Percentiles rank a stretch among this genome's conserved stretches.
These are phyloP conservation scores for Pyrenula massariospora DNA, from an alignment of 495 filamentous ascomycete species.

Conservation along the genomic window DNA sequence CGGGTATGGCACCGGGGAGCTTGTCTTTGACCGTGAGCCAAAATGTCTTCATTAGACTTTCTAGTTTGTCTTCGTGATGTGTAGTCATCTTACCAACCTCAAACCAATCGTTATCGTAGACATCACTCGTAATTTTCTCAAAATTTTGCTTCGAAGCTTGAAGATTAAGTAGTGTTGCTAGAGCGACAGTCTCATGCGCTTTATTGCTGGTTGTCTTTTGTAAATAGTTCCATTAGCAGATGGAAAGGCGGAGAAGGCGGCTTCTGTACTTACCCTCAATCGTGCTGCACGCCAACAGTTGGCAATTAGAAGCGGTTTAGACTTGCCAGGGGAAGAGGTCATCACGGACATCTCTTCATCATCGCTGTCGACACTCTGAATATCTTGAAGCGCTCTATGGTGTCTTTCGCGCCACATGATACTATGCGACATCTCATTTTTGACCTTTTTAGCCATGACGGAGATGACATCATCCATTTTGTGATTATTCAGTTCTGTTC, in stretches of 20 bases:
- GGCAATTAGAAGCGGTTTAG: background rate
- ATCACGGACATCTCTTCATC: background rate
- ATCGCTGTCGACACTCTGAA: background rate
- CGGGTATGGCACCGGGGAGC: slow-evolving; percentile 2
- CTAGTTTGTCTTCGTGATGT: background rate
- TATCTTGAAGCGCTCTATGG: background rate
- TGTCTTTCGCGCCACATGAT: background rate
- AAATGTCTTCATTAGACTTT: background rate
- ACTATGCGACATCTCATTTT: background rate
- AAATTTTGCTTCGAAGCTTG: background rate
- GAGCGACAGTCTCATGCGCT: background rate
- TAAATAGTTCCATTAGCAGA: background rate
- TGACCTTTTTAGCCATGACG: background rate
- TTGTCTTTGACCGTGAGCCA: background rate
- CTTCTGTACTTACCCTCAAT: background rate
- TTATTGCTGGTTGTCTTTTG: background rate
- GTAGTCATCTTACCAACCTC: background rate
- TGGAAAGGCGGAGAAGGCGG: background rate
- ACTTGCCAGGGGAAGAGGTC: background rate
- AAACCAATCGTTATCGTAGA: background rate
- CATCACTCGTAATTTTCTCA: background rate
- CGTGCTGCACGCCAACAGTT: background rate
- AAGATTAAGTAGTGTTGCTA: background rate
- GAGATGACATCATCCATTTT: background rate
- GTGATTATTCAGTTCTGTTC: background rate